Base-by-base conservation (phyloP, 2,329 filamentous ascomycete genomes). In the Shiraia bambusicola region DNA sequence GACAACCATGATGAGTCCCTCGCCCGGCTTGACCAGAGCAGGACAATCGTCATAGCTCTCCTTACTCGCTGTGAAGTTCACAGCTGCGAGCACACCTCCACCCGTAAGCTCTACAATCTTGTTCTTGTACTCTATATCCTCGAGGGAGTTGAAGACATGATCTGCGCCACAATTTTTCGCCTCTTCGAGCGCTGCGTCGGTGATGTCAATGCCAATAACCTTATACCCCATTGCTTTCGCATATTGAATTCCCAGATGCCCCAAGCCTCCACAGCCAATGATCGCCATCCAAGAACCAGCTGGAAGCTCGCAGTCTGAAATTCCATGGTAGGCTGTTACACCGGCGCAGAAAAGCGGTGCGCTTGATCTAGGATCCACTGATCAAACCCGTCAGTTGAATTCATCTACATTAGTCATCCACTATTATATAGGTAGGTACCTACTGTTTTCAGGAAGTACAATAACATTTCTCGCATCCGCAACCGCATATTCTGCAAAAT, bases 1-100 rank as follows among this genome's bases (percentile, higher is more conserved):
- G 7, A 66, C 61, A 2, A 66, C 56, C 63, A 67, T 67, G 9
- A 65, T 50, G 9, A 61, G 45, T n/a, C 63, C 61, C 25, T 52
- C 40, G 4, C 59, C 63, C 11, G 60, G 49, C 35, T 48, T 59
- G 35, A 65, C 54, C 28, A 67, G 58, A 6, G 55, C 49, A 4
- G 63, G 63, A 34, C 56, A 58, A 28, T 63, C 63, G 36, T 65
- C 61, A 32, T 67, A 67, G 2, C 59, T 58, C 40, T 58, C 55
- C 42, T 65, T 65, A 0, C 53, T 58, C 3, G 61, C 59, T 2
- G 61, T 63, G 31, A 65, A 65, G 38, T 65, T 65, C 2, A 65
- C 59, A 8, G 57, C 60, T 5, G 61, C 60, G 31, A 59, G 58
- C 6, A 57, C 61, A 9, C 61, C 61, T 11, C 61, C 60, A 4